phyloP scores from a whole-genome alignment of 2,329 filamentous ascomycete genomes.

The Pleoardoris graminearum region DNA sequence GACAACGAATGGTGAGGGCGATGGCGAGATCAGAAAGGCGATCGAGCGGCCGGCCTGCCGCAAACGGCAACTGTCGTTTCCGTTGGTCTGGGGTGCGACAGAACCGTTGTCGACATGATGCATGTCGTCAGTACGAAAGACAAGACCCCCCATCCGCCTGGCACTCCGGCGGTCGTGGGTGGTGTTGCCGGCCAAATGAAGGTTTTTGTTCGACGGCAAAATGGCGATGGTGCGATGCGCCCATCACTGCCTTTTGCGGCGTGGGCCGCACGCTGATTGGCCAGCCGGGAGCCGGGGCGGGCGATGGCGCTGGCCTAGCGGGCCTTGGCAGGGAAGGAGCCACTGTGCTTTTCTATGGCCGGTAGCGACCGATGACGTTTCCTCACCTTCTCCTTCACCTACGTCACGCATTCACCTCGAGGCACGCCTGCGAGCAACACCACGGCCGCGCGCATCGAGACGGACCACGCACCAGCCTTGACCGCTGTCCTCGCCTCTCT shows the following conservation, averaged over 20 bases:
- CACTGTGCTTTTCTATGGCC: conserved; percentile 7
- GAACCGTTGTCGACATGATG: neutral
- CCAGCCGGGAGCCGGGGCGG: neutral
- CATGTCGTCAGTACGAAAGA: conserved; percentile 3
- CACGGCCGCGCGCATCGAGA: conserved; percentile 1
- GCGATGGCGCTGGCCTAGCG: neutral
- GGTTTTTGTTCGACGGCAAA: neutral
- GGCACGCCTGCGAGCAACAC: conserved; percentile 3
- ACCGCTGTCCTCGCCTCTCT: neutral
- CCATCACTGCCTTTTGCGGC: neutral
- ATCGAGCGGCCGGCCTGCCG: conserved; percentile 1
- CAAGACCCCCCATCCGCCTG: neutral
- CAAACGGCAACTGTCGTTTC: neutral
- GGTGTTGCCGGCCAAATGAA: neutral
- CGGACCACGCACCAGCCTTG: neutral
- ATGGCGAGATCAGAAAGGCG: neutral
- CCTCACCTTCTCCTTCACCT: conserved; percentile 7
- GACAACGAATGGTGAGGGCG: neutral
- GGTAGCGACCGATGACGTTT: conserved; percentile 9
- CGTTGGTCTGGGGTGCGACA: neutral
- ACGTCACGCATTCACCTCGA: conserved; percentile 9
- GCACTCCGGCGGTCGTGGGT: neutral
- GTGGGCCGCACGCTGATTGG: conserved; percentile 2
- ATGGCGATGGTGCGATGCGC: neutral
- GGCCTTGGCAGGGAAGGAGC: conserved; percentile 4